Evolutionary conservation across 306 rosid genomes (phyloP), one percentile per base, ranked within the genome.

Genomic region (Prunus armeniaca): DNA sequence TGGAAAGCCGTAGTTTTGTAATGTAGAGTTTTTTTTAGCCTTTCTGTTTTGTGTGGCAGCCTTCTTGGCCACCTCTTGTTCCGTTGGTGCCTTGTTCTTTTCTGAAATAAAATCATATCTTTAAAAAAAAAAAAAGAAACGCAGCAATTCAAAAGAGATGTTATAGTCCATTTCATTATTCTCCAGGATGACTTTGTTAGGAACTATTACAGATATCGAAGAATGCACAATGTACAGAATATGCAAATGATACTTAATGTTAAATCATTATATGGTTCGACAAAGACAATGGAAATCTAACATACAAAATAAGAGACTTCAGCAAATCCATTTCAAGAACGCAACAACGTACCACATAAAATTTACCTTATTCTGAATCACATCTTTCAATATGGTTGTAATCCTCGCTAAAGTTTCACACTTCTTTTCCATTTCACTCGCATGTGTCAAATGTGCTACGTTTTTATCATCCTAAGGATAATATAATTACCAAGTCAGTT

Each of bases 401-500:
- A 92, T 92, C 92, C 91, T 89, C 3, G 88, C 87, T 67, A 95
- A 77, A 9, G 97, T 91, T 67, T 92, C 96, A 10, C 90, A 85
- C 89, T 95, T 95, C 86, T 89, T 95, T 70, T 92, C 91, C 99
- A 95, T 95, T 89, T 95, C 99, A 56, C 92, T 90, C 13, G 78
- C 97, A 78, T 95, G 97, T 0, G 97, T 95, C 90, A 95, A 89
- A 86, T 95, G 97, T 22, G 97, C 89, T 72, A 92, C 97, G 77
- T 92, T 92, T 75, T 92, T 95, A 76, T 95, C 99, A 83, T 95
- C 97, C 99, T 95, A 79, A 19, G 69, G 78, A 50, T 52, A 81
- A 43, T 52, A 38, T 60, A 84, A 68, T 72, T 38, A 58, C 6
- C n/a, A 78, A 69, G 73, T 47, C 61, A 65, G 54, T 65, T 71